These are phyloP conservation scores for Pyronema domesticum DNA, from an alignment of 495 filamentous ascomycete genomes.

Conservation along the genomic window DNA sequence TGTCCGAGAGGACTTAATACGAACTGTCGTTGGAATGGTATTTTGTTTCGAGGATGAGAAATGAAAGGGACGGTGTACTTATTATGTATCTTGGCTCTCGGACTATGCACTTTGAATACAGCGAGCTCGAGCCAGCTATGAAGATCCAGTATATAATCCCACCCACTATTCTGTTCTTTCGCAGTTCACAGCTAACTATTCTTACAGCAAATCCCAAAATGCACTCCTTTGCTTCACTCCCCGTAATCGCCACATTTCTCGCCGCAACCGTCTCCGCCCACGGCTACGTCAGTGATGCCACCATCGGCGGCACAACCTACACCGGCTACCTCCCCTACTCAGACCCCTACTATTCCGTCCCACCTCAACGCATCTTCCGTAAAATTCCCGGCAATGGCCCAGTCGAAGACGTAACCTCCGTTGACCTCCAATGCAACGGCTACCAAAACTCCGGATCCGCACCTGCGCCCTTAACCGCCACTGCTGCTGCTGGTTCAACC, in stretches of 20 bases:
- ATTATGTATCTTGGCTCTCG: too few relatives aligned
- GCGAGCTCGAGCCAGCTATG: too few relatives aligned
- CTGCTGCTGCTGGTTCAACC: slow-evolving; percentile 35
- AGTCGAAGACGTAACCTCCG: slow-evolving; percentile 30
- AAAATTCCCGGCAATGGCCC: slow-evolving; percentile 35
- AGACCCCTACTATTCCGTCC: slow-evolving; percentile 33
- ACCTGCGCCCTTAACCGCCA: slow-evolving; percentile 37
- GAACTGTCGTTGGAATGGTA: too few relatives aligned
- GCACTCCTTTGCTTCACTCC: background rate
- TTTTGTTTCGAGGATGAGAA: too few relatives aligned
- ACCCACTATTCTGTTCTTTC: too few relatives aligned
- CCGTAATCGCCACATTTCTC: background rate
- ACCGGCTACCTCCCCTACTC: slow-evolving; percentile 24
- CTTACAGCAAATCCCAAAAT: background rate
- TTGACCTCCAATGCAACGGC: slow-evolving; percentile 33
- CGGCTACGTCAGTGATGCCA: slow-evolving; percentile 39
- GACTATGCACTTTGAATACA: too few relatives aligned
- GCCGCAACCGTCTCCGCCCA: slow-evolving; percentile 41
- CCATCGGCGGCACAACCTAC: slow-evolving; percentile 30
- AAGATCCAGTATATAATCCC: too few relatives aligned
- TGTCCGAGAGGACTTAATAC: too few relatives aligned
- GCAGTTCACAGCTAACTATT: too few relatives aligned
- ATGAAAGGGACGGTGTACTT: too few relatives aligned
- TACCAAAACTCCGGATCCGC: slow-evolving; percentile 29
- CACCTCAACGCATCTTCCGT: slow-evolving; percentile 31